Evolutionary conservation across 371 early-diverging fungal genomes (phyloP).

Genomic region (Thermomucor indicae-seudaticae): DNA sequence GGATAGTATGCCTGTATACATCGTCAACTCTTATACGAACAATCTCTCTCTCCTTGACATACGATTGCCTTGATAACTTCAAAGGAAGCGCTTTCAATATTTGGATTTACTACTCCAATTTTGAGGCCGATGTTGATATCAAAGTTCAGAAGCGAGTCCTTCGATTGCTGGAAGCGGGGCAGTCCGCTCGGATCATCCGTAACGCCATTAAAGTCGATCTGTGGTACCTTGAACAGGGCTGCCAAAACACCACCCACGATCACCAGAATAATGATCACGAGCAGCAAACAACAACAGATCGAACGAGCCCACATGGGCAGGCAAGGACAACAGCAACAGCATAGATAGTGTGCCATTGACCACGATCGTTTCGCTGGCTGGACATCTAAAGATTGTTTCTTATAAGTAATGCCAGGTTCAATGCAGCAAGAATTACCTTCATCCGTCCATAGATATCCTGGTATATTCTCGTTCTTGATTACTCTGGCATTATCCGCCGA

Average conservation of each 20-base stretch:
- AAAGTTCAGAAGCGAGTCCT: constrained; percentile 2
- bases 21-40: neutral
- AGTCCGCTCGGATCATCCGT: constrained; percentile 11
- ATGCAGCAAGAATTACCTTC: no score
- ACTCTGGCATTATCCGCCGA: no score
- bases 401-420: no score
- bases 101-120: constrained; percentile 30
- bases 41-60: constrained; percentile 2
- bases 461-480: no score
- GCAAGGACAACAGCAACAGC: constrained; percentile 20
- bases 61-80: constrained; percentile 29
- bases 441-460: no score
- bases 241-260: constrained; percentile 14
- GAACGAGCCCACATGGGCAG: constrained; percentile 23
- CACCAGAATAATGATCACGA: constrained; percentile 11
- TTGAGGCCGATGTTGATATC: constrained; percentile 22
- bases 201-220: constrained; percentile 16
- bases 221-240: constrained; percentile 21
- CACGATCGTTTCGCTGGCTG: no score
- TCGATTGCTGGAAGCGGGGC: constrained; percentile 9
- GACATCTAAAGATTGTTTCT: no score
- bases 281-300: constrained; percentile 13
- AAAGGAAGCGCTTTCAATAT: constrained; percentile 28
- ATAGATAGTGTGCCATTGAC: neutral
- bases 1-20: constrained; percentile 40